Base-by-base conservation (phyloP, 805 yeast genomes). In the Cyberlindnera bimundalis region DNA sequence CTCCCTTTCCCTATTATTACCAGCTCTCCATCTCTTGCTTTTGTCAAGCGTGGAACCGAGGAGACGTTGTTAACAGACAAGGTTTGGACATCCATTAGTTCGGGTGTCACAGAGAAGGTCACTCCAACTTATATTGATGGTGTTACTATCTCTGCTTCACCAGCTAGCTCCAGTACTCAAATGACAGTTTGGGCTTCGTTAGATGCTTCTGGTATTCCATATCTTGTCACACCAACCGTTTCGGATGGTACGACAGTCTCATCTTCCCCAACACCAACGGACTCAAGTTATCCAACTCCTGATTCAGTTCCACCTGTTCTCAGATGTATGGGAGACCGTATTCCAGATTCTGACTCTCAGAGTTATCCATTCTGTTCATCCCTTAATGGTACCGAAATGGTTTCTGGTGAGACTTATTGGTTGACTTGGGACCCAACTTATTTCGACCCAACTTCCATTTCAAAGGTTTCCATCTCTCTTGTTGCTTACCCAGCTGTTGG, bases 51-150 rank as follows among this genome's bases (percentile, higher is more conserved):
- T 46, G 42, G 37, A 6, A 29, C 43, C 26, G 38, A 47, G 33
- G 50, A 55, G 43, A 38, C 35, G 17, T 40, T 42, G 5, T 42
- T 56, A 37, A 61, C 55, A 0, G 57, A 56, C 37, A 42, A 48
- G 23, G 50, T 60, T 7, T 67, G 71, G 71, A 65, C 65, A 5
- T 58, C 70, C 1, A 60, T 65, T 8, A 59, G 66, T 19, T 49
- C 58, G 1, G 57, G 58, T 15, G 45, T 47, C 18, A 42, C 63
- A 4, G 59, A 65, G 33, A 66, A 64, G 15, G 69, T 76, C 52
- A 84, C 85, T 1, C 80, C 86, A 3, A 61, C 58, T 2, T 75
- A 76, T 20, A 64, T 66, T 30, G 74, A 70, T 45, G 73, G 66
- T 38, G 74, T 69, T 34, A 70, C 75, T 15, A 58, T 63, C 21